A percentile compares a stretch with the other conserved stretches of the same genome.
Evolutionary conservation across 176 grass and related monocot genomes (phyloP).

Genomic region (Bonia amplexicaulis): DNA sequence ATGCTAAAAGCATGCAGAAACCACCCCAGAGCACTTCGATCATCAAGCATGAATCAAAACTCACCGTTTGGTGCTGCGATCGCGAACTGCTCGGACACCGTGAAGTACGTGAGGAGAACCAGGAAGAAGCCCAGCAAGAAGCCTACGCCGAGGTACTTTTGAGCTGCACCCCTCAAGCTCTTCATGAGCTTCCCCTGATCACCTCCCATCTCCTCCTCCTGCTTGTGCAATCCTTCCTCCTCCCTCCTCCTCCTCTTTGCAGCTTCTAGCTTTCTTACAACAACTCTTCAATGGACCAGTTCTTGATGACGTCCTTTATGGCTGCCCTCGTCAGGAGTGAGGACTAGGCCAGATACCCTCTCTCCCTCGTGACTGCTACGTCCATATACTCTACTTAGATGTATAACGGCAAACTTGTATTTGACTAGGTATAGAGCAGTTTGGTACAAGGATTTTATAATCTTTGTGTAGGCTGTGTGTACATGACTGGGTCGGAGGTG

Average conservation of each 20-base stretch:
- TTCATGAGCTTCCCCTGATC: conserved; percentile 54
- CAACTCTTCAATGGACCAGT: conserved; percentile 46
- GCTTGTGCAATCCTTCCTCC: background rate
- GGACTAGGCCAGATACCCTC: conserved; percentile 26
- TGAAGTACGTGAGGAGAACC: conserved; percentile 70
- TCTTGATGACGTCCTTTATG: conserved; percentile 28
- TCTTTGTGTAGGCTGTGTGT: background rate
- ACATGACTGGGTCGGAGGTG: conserved; percentile 7
- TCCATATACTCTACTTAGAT: background rate
- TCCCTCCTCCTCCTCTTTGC: background rate
- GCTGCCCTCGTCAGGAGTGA: background rate
- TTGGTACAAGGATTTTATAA: background rate
- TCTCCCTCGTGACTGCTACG: background rate
- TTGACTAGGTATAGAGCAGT: background rate
- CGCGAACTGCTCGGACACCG: conserved; percentile 59
- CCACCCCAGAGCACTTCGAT: background rate
- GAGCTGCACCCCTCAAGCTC: conserved; percentile 42
- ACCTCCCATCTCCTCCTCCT: conserved; percentile 31
- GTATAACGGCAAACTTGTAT: background rate
- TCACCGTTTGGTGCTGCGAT: conserved; percentile 69
- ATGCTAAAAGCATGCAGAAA: background rate
- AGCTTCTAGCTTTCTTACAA: conserved; percentile 3
- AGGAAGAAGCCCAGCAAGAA: conserved; percentile 84
- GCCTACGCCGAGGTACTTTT: conserved; percentile 49
- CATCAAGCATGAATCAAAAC: background rate